phyloP scores from a whole-genome alignment of 306 rosid species.

The Acacia melanoxylon region DNA sequence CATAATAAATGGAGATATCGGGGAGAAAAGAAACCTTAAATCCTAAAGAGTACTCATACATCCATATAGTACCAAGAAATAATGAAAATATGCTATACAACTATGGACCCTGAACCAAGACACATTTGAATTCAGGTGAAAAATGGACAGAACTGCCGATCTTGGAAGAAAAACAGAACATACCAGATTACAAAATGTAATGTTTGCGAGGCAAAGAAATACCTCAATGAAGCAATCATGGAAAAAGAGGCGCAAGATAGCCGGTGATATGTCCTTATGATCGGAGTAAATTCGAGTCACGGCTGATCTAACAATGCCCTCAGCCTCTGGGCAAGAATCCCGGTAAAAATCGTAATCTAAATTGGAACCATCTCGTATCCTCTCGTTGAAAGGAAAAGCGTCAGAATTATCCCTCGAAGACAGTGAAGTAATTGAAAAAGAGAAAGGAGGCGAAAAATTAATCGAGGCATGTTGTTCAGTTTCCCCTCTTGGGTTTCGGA shows the following conservation, averaged over 20 bases:
- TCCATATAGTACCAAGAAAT: background rate
- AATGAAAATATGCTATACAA: background rate
- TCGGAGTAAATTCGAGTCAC: constrained; percentile 53
- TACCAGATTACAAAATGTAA: background rate
- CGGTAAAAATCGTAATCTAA: constrained; percentile 65
- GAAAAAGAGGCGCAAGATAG: constrained; percentile 83
- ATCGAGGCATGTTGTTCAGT: background rate
- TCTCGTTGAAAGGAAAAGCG: constrained; percentile 13
- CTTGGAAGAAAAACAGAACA: constrained; percentile 13
- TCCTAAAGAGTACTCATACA: background rate
- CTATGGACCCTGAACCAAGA: background rate
- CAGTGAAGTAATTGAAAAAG: constrained; percentile 15
- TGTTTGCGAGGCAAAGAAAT: background rate
- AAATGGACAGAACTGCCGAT: background rate
- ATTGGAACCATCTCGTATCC: constrained; percentile 30
- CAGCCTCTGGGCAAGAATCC: constrained; percentile 65
- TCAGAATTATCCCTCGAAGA: background rate
- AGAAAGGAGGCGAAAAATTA: background rate
- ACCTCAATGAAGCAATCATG: constrained; percentile 91
- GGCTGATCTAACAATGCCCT: constrained; percentile 48
- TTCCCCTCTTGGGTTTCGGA: constrained; percentile 42
- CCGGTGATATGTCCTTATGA: constrained; percentile 52
- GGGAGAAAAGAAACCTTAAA: background rate
- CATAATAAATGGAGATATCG: background rate
- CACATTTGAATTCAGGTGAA: background rate